Base-by-base conservation (phyloP, 2,329 filamentous ascomycete species). In the Aspergillus caelatus region DNA sequence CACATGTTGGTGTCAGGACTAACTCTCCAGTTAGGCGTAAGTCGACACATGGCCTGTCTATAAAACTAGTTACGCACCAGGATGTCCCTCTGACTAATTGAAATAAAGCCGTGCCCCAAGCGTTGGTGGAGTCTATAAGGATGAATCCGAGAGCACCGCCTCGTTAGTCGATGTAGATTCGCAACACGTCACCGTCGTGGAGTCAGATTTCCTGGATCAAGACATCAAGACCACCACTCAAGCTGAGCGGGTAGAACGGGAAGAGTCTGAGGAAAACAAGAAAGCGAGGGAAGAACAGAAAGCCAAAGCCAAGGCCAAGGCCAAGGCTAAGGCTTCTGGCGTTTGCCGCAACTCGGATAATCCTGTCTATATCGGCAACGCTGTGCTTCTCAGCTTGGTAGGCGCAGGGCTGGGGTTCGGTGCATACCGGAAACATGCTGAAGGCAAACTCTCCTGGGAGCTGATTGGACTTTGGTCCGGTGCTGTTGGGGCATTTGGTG, bases 91-190 rank as follows among this genome's bases (percentile, higher is more conserved):
- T 58, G 23, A 53, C 41, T 8, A 50, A 36, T 45, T 14, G 16
- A 21, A 21, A 1, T 59, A 45, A 66, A 83, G 81, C 58, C 79
- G 79, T 50, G 81, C 81, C 21, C 79, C 79, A 26, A 63, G 73
- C 50, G 74, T 78, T 28, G 75, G 75, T 14, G 69, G 75, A 57
- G 63, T 83, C 56, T 76, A 80, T 65, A 74, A 75, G 53, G 71
- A 75, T 48, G 75, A 79, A 59, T 74, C 74, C 21, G 79, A 80
- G 61, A 79, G 76, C 61, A 77, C 79, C 36, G 75, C 78, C 19
- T 79, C 76, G 53, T 72, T 83, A 58, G 74, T 83, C 66, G 81
- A 83, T 61, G 81, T 83, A 57, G 81, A 83, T 70, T 77, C 78
- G 16, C 80, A 80, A 5, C 81, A 83, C 62, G 75, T 83, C 50